A percentile compares a stretch with the other conserved stretches of the same genome.
Conservation (phyloP, 495 filamentous ascomycete genomes). For the Hyaloscypha variabilis region DNA sequence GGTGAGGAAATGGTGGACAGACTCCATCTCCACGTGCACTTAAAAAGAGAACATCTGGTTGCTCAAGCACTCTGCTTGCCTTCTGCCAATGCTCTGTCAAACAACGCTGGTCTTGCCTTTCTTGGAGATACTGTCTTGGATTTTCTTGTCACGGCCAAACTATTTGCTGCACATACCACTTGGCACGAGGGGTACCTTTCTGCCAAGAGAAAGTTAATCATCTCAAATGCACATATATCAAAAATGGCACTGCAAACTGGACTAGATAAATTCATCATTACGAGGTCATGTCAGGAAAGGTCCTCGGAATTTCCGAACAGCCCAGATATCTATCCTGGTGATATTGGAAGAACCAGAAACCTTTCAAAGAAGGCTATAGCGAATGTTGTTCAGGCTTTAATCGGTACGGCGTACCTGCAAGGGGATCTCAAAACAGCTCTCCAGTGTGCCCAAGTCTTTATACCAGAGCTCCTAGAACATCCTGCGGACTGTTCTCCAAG, state of each 20-base stretch:
- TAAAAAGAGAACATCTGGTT: conserved; percentile 58
- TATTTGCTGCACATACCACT: conserved; percentile 35
- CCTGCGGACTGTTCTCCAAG: conserved; percentile 19
- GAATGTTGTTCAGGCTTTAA: conserved; percentile 76
- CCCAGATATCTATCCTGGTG: conserved; percentile 46
- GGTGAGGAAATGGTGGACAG: conserved; percentile 63
- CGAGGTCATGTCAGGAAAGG: conserved; percentile 33
- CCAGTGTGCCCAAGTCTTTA: conserved; percentile 62
- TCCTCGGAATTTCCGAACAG: conserved; percentile 72
- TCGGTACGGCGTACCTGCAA: conserved; percentile 84
- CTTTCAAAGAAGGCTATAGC: conserved; percentile 75
- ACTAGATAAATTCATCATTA: conserved; percentile 76
- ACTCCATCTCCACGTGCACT: conserved; percentile 54
- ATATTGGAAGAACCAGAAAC: conserved; percentile 38
- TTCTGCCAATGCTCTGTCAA: conserved; percentile 53
- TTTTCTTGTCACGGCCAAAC: conserved; percentile 46
- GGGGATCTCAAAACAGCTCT: conserved; percentile 64
- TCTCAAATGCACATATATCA: conserved; percentile 71
- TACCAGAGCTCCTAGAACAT: conserved; percentile 54
- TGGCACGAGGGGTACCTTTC: conserved; percentile 82
- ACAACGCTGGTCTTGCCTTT: conserved; percentile 88
- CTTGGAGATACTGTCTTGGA: conserved; percentile 86
- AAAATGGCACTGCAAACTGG: conserved; percentile 61
- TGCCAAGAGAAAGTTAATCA: conserved; percentile 62
- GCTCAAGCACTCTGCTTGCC: conserved; percentile 71